Conservation (phyloP, 1,284 basidiomycete species). For the Termitomyces sp. region DNA sequence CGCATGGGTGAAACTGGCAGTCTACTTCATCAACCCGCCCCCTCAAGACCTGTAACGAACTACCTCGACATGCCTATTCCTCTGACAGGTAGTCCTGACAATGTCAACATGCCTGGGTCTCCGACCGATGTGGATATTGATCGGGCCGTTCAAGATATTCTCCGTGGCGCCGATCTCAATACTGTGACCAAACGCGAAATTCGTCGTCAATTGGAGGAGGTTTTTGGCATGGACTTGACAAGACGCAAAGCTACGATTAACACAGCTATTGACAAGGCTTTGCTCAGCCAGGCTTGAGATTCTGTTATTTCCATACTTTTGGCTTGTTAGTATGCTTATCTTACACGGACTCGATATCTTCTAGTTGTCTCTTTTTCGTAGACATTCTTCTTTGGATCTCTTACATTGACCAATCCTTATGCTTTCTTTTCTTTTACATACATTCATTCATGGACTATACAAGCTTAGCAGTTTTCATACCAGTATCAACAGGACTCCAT, state of each 20-base stretch:
- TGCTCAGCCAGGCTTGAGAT: conserved; percentile 33
- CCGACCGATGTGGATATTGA: conserved; percentile 73
- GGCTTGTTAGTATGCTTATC: not conserved
- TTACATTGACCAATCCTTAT: not conserved
- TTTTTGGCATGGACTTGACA: conserved; percentile 70
- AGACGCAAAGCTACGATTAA: conserved; percentile 66
- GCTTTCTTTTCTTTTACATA: not conserved
- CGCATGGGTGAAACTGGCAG: conserved; percentile 33
- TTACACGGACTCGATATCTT: not conserved
- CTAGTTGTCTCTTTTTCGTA: not conserved
- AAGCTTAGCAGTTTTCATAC: not conserved
- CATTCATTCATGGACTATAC: not conserved
- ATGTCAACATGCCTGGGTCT: conserved; percentile 38
- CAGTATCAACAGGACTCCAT: not conserved
- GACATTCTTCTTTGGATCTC: not conserved
- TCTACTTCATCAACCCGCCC: conserved; percentile 50
- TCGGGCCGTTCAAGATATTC: conserved; percentile 62
- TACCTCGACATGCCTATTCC: conserved; percentile 71
- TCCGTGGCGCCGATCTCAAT: conserved; percentile 78
- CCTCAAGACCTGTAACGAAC: conserved; percentile 65
- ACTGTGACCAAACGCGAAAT: conserved; percentile 88
- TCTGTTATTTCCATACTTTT: not conserved
- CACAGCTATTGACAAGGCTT: conserved; percentile 60
- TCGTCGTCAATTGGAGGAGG: conserved; percentile 73
- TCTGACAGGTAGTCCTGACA: conserved; percentile 45